Conservation (phyloP, 2,329 filamentous ascomycete genomes). For the Corniculantispora saksenae region DNA sequence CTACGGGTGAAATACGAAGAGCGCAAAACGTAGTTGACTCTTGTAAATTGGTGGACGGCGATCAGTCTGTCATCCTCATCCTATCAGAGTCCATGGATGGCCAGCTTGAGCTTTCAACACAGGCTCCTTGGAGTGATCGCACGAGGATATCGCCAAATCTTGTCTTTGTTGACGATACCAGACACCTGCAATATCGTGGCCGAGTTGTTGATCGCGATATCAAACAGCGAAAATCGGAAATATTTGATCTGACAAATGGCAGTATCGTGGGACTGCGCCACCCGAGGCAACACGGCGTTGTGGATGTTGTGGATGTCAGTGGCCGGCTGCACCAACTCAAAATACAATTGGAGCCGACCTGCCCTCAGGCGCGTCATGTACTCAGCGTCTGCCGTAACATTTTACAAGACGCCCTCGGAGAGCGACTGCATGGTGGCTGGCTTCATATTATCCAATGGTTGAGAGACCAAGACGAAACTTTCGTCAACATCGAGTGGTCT, state of each 20-base stretch:
- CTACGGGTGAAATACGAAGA: conserved; percentile 52
- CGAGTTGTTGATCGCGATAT: conserved; percentile 55
- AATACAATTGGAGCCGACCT: conserved; percentile 66
- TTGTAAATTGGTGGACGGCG: conserved; percentile 68
- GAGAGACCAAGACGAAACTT: conserved; percentile 45
- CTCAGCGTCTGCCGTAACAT: conserved; percentile 65
- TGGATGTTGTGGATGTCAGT: conserved; percentile 67
- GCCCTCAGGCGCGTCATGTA: conserved; percentile 60
- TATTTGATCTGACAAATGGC: conserved; percentile 48
- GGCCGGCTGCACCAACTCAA: conserved; percentile 65
- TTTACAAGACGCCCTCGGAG: conserved; percentile 58
- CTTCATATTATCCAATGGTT: conserved; percentile 75
- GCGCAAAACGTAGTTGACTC: conserved; percentile 71
- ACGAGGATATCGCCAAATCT: conserved; percentile 66
- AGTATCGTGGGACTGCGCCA: conserved; percentile 59
- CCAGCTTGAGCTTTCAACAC: conserved; percentile 66
- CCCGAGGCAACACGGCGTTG: conserved; percentile 57
- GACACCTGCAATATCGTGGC: conserved; percentile 58
- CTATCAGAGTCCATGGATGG: conserved; percentile 66
- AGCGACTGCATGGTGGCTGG: conserved; percentile 68
- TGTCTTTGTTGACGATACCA: conserved; percentile 60
- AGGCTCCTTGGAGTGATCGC: conserved; percentile 73
- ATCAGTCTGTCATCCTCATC: conserved; percentile 68
- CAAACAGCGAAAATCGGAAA: conserved; percentile 44
- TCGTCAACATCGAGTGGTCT: conserved; percentile 67